Conservation (phyloP, 345 rosid species). For the Eucalyptus pauciflora region DNA sequence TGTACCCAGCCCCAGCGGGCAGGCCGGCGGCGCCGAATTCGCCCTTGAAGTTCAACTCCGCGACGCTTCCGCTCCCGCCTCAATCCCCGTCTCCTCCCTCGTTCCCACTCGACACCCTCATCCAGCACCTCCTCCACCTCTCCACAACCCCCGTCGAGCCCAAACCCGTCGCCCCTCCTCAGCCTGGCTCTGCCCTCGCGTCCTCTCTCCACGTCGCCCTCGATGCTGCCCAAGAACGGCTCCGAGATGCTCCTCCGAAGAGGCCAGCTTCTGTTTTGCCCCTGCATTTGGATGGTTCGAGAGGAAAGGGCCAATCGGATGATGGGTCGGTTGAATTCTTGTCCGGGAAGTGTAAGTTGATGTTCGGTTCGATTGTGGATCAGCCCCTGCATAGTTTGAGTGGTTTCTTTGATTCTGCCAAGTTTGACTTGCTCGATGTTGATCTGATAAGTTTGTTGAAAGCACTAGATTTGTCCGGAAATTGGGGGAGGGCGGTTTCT, state of each 20-base stretch:
- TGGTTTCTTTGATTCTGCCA: conserved; percentile 38
- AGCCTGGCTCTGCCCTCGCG: conserved; percentile 9
- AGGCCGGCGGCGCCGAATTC: neutral
- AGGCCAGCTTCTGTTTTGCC: conserved; percentile 16
- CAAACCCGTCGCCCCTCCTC: neutral
- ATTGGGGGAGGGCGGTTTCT: conserved; percentile 61
- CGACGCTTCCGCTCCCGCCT: conserved; percentile 52
- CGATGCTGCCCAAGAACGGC: conserved; percentile 15
- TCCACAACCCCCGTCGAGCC: conserved; percentile 24
- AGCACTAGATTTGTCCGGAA: conserved; percentile 51
- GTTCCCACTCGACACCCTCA: conserved; percentile 58
- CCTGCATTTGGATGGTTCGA: conserved; percentile 2
- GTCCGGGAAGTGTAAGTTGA: conserved; percentile 32
- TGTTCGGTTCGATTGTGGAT: conserved; percentile 37
- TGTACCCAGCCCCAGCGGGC: conserved; percentile 25
- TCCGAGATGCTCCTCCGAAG: neutral
- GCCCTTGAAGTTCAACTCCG: conserved; percentile 51
- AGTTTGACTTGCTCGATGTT: conserved; percentile 36
- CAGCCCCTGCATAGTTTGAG: conserved; percentile 37
- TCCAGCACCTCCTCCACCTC: conserved; percentile 66
- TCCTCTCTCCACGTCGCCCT: conserved; percentile 28
- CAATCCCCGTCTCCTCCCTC: conserved; percentile 30
- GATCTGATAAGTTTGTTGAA: conserved; percentile 59
- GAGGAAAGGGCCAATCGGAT: conserved; percentile 5
- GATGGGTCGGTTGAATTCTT: conserved; percentile 30